Percentiles rank a stretch among this genome's conserved stretches.
These are phyloP conservation scores for Picochlorum sp. DNA, from an alignment of 139 green algal genomes.

Conservation along the genomic window DNA sequence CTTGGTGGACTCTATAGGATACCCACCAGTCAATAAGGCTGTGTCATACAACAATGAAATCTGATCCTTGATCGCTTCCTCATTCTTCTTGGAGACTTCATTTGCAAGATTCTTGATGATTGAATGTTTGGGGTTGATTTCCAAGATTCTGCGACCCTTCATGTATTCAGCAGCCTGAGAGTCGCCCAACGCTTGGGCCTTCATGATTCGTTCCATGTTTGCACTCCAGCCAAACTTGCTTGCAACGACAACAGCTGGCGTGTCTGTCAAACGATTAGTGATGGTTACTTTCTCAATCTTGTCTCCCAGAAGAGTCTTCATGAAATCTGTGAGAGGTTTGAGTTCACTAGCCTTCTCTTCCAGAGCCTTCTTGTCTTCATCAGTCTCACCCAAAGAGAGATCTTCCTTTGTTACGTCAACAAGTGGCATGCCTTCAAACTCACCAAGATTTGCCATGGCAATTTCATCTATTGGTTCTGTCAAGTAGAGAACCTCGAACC, in stretches of 20 bases:
- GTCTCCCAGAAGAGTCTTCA: conserved; percentile 65
- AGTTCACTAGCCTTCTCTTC: conserved; percentile 53
- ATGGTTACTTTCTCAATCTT: conserved; percentile 76
- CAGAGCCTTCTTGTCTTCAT: conserved; percentile 43
- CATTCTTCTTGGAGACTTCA: conserved; percentile 25
- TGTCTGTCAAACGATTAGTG: conserved; percentile 71
- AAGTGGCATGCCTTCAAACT: conserved; percentile 77
- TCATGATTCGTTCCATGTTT: conserved; percentile 98
- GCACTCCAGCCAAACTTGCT: conserved; percentile 95
- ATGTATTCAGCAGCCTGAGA: conserved; percentile 92
- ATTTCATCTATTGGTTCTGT: conserved; percentile 95
- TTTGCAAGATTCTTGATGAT: conserved; percentile 58
- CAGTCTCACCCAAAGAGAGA: conserved; percentile 57
- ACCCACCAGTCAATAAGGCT: conserved; percentile 65
- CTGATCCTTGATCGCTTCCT: conserved; percentile 7
- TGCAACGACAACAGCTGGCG: conserved; percentile 88
- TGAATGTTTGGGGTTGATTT: conserved; percentile 90
- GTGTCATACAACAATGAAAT: conserved; percentile 85
- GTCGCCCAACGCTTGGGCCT: conserved; percentile 79
- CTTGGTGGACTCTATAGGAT: conserved; percentile 55
- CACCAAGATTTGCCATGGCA: conserved; percentile 68
- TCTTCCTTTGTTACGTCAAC: conserved; percentile 93
- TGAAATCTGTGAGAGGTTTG: conserved; percentile 68
- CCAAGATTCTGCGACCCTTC: conserved; percentile 85
- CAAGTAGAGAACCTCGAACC: conserved; percentile 88